Evolutionary conservation across 1,139 yeast genomes (phyloP), one percentile per base, ranked within the genome.

Genomic region (Meyerozyma guilliermondii): DNA sequence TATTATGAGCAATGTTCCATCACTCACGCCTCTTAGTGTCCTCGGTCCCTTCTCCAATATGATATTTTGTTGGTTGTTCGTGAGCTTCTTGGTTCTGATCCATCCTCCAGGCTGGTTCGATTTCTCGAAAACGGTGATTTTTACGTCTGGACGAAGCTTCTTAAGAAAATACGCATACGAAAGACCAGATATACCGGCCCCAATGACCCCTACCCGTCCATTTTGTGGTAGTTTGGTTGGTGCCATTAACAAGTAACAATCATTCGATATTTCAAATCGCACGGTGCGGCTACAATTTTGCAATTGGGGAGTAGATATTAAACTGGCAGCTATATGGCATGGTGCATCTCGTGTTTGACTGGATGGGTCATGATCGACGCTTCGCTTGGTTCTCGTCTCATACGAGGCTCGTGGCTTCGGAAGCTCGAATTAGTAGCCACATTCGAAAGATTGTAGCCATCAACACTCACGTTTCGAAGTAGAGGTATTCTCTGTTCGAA

Each of bases 131-230:
- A 92, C 59, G 1, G 78, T 77, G 41, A 92, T 74, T 8, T 65
- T 62, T 17, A 87, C 52, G 58, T 88, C 96, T 0, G 92, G 92
- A 40, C 96, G 71, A 11, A 87, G 59, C 46, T 75, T 76, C 33
- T 76, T 69, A 17, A 91, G 68, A 52, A 86, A 86, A 60, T 86
- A 89, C 0, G 94, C 83, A 52, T 79, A 81, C 2, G 92, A 69
- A 4, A 92, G 69, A 0, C 98, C 98, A 1, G 96, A 84, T 3
- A 91, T 76, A 0, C 98, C 98, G 0, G 87, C 86, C 0, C 98
- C 98, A 3, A 88, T 58, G 1, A 91, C 83, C 1, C 81, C 88
- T 2, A 83, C 80, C 26, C 54, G 62, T 4, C 78, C 76, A 43
- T 67, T 64, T 7, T 44, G 52, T 6, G 58, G 60, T 23, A 54